Conservation (phyloP, 78 protist species). For the Isochrysis galbana region DNA sequence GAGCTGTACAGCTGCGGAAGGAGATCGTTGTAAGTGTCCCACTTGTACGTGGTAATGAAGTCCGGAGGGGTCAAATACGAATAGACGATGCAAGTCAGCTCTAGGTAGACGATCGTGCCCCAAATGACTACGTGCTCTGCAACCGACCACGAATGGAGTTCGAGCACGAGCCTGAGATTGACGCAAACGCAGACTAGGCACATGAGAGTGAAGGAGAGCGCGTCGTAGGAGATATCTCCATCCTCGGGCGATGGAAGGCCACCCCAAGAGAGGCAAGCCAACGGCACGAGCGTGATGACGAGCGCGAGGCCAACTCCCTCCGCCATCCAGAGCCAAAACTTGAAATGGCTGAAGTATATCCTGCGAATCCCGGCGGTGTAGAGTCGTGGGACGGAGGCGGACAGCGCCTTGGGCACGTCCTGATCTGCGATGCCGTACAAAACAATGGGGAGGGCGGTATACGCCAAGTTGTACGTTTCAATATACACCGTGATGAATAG, state of each 20-base stretch:
- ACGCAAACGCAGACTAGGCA: neutral
- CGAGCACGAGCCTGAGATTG: neutral
- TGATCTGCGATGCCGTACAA: constrained; percentile 70
- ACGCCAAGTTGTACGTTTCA: neutral
- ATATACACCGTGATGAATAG: constrained; percentile 50
- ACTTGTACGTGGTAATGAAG: neutral
- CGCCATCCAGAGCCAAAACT: neutral
- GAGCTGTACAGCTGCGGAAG: neutral
- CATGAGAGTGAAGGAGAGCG: neutral
- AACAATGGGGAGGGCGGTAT: constrained; percentile 65
- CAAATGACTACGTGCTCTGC: neutral
- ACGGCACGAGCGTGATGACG: neutral
- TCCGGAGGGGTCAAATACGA: neutral
- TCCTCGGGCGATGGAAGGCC: too few species aligned
- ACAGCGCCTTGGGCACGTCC: constrained; percentile 23
- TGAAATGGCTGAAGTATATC: neutral
- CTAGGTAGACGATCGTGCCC: neutral
- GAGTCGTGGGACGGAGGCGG: neutral
- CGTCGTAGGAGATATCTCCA: neutral
- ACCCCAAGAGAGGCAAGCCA: neutral
- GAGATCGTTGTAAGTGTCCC: neutral
- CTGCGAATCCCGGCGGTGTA: neutral
- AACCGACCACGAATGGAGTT: neutral
- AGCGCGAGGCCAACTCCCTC: neutral
- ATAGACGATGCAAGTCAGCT: neutral